Evolutionary conservation across 495 filamentous ascomycete species (phyloP), one percentile per base, ranked within the genome.

Genomic region (Penicillium diatomitis): DNA sequence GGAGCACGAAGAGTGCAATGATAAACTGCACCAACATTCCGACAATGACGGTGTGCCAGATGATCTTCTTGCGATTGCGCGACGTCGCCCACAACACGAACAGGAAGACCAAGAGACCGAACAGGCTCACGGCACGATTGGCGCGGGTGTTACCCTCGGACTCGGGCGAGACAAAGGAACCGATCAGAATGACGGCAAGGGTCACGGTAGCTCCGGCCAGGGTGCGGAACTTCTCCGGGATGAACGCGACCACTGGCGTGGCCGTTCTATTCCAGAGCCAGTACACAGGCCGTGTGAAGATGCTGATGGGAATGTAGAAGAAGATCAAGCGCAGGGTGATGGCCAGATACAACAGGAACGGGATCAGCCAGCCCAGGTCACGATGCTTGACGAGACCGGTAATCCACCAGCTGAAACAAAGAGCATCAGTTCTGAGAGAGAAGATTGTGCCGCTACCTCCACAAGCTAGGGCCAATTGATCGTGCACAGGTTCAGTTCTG

Each of bases 11-110:
- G 6, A 96, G 74, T 6, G 86, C 89, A 48, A 96, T 69, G 60
- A 96, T 76, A 66, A 91, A 96, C 57, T 96, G 90, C 32, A 79
- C 75, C 39, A 94, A 72, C 84, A 92, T 94, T 40, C 90, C 90
- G 37, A 85, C 78, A 50, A 95, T 87, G 47, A 96, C 89, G 0
- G 90, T 89, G 56, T 92, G 86, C 71, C 71, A 74, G 33, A 63
- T 34, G 40, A 74, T 70, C 55, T 70, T 73, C 53, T 73, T 82
- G 46, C 84, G 78, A 62, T 89, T 76, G 44, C 74, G 77, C 30
- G 87, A 92, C 2, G 87, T 90, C 32, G 58, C 55, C 62, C 78
- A 90, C 47, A 95, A 73, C 1, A 67, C 37, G 43, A 61, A 68
- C 51, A 95, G 70, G 65, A 90, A 82, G 28, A 95, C 84, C 6